Evolutionary conservation across 495 filamentous ascomycete species (phyloP).

Genomic region (Xylaria telfairii): DNA sequence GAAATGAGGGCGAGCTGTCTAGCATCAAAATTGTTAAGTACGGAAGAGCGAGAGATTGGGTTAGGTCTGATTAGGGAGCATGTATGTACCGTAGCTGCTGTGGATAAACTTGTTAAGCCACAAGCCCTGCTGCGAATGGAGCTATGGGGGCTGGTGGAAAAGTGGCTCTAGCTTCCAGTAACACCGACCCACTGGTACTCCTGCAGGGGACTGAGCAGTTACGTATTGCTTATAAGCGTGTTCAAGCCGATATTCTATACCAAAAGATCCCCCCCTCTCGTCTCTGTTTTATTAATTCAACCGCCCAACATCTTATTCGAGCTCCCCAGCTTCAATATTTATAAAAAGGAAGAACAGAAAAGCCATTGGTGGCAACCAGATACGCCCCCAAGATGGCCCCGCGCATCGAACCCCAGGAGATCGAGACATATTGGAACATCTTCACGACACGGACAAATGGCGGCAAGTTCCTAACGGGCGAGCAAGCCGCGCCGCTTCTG

Average conservation of each 20-base stretch:
- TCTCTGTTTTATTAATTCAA: not conserved
- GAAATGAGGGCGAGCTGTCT: not conserved
- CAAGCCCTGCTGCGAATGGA: not conserved
- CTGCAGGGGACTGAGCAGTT: conserved; percentile 6
- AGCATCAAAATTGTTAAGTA: too few relatives aligned
- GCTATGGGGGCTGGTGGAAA: conserved; percentile 4
- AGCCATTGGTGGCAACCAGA: conserved; percentile 8
- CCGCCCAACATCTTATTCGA: not conserved
- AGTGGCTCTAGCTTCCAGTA: conserved; percentile 2
- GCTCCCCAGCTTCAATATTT: not conserved
- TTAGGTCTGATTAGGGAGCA: too few relatives aligned
- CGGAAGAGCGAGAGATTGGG: too few relatives aligned
- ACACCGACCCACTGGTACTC: not conserved
- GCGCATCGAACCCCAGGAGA: conserved; percentile 91
- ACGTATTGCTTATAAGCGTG: conserved; percentile 12
- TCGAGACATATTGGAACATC: conserved; percentile 99
- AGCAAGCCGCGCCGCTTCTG: conserved; percentile 90
- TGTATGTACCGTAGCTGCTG: not conserved
- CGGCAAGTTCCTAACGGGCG: conserved; percentile 82
- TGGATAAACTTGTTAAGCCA: conserved; percentile 3
- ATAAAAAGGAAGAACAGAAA: not conserved
- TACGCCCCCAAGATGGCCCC: conserved; percentile 61
- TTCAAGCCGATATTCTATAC: not conserved
- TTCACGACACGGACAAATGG: conserved; percentile 86
- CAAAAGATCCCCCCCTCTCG: not conserved